phyloP scores from a whole-genome alignment of 768 basidiomycete genomes.

The Pholiota conissans region DNA sequence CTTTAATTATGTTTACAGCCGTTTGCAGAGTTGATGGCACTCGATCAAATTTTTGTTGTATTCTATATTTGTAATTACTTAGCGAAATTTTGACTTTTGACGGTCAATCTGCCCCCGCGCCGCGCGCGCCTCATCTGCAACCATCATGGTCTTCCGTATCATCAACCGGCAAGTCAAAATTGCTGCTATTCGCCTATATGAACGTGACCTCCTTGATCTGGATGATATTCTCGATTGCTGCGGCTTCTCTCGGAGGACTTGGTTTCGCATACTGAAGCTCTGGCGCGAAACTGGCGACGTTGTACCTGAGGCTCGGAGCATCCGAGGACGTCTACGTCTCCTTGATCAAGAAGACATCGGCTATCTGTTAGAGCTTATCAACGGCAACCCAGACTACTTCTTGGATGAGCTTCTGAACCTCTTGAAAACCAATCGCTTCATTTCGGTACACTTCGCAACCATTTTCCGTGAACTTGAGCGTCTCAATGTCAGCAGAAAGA shows the following conservation, averaged over 20 bases:
- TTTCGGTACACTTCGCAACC: conserved; percentile 30
- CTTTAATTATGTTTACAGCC: too few species aligned
- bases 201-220: conserved; percentile 16
- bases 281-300: conserved; percentile 28
- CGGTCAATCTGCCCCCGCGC: neutral
- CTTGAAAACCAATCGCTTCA: conserved; percentile 24
- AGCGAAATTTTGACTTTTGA: neutral
- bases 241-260: conserved; percentile 20
- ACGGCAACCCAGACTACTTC: conserved; percentile 23
- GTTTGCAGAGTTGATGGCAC: too few species aligned
- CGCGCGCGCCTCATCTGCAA: neutral
- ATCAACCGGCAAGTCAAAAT: conserved; percentile 29
- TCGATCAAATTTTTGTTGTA: too few species aligned
- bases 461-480: conserved; percentile 26
- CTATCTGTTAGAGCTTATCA: neutral
- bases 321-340: neutral
- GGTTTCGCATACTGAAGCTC: conserved; percentile 21
- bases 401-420: conserved; percentile 27
- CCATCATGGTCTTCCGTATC: conserved; percentile 17
- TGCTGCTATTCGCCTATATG: conserved; percentile 25
- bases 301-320: conserved; percentile 1
- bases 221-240: conserved; percentile 22
- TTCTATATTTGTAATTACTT: too few species aligned
- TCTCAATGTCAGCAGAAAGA: conserved; percentile 24
- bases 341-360: neutral